phyloP scores from a whole-genome alignment of 202 grass and related monocot genomes.

The Cymbopogon flexuosus region DNA sequence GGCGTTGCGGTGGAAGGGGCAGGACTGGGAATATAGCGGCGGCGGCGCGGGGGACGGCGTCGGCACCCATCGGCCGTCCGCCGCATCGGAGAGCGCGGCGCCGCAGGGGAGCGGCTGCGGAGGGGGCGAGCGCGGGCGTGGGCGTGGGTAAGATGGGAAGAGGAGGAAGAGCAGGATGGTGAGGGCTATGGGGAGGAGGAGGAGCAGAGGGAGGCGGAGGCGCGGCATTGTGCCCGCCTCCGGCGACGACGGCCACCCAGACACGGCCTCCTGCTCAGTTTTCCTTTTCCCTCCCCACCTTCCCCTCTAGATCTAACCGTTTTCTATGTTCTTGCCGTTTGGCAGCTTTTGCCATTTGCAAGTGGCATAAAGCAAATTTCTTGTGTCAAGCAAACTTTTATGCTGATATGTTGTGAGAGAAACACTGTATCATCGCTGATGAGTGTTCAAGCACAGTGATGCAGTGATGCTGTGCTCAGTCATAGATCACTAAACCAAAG shows the following conservation, averaged over 20 bases:
- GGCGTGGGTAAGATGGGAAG: slow-evolving; percentile 17
- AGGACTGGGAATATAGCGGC: slow-evolving; percentile 51
- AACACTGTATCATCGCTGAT: too few species aligned
- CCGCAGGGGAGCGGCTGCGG: slow-evolving; percentile 45
- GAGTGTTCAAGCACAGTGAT: too few species aligned
- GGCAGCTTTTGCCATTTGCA: background rate
- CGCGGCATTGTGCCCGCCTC: slow-evolving; percentile 30
- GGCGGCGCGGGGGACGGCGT: background rate
- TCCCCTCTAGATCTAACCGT: background rate
- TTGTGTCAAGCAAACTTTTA: too few species aligned
- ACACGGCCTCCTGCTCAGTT: background rate
- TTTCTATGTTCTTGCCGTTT: background rate
- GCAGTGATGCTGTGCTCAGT: background rate
- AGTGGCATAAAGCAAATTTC: background rate
- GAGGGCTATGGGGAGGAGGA: slow-evolving; percentile 39
- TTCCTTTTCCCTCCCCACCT: background rate
- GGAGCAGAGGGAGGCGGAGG: slow-evolving; percentile 29
- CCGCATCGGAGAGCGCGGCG: slow-evolving; percentile 44
- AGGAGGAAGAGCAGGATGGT: slow-evolving; percentile 38
- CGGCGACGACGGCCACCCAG: slow-evolving; percentile 17
- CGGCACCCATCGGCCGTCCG: slow-evolving; percentile 53
- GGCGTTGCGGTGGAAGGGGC: slow-evolving; percentile 85
- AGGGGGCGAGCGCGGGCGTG: background rate
- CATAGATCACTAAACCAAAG: too few species aligned
- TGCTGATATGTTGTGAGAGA: too few species aligned